phyloP scores from a whole-genome alignment of 129 eudicot genomes.

The Heracleum sosnowskyi region DNA sequence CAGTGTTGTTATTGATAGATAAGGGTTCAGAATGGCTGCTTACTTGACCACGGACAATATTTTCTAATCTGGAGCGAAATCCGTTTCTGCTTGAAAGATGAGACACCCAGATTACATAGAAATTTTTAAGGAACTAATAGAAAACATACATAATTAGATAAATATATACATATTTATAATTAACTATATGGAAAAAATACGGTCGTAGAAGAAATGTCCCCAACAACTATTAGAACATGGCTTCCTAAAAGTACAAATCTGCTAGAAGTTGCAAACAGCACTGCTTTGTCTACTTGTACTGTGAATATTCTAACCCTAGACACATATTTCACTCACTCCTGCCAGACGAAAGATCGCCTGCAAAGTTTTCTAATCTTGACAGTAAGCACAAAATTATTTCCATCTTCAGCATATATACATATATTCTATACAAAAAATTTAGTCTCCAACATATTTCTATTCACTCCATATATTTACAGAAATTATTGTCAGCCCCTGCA shows the following conservation, averaged over 20 bases:
- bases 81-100: constrained; percentile 64
- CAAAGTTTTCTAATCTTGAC: background rate
- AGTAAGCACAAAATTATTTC: background rate
- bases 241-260: background rate
- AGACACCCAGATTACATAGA: background rate
- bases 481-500: background rate
- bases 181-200: background rate
- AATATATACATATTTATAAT: background rate
- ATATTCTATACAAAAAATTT: background rate
- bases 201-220: background rate
- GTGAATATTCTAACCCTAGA: background rate
- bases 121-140: background rate
- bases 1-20: constrained; percentile 23
- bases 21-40: constrained; percentile 48
- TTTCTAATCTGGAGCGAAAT: constrained; percentile 74
- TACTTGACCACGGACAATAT: constrained; percentile 65
- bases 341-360: background rate
- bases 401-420: background rate
- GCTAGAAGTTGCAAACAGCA: background rate
- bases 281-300: background rate
- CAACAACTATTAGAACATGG: background rate
- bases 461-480: background rate
- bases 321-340: background rate
- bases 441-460: background rate
- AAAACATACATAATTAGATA: background rate